A percentile compares a stretch with the other conserved stretches of the same genome.
phyloP scores from a whole-genome alignment of 2,329 filamentous ascomycete genomes.

The Apiospora malaysiana region DNA sequence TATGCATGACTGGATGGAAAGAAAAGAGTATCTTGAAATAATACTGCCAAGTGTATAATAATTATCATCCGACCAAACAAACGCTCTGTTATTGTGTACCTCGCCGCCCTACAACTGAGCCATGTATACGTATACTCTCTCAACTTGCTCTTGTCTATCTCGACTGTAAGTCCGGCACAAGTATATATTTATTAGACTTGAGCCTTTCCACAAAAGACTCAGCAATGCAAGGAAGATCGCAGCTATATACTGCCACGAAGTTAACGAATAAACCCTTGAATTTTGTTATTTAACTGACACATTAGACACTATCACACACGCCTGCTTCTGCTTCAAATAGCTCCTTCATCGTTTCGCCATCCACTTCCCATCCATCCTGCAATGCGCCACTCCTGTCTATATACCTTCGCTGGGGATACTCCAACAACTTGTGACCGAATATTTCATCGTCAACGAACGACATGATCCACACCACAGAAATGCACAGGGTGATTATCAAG shows the following conservation, averaged over 20 bases:
- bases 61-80: neutral
- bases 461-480: neutral
- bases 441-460: neutral
- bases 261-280: neutral
- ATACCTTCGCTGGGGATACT: neutral
- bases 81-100: neutral
- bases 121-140: neutral
- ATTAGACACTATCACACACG: conserved; percentile 14
- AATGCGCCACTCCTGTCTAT: neutral
- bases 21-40: neutral
- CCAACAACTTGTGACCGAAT: neutral
- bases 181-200: too few relatives aligned
- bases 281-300: conserved; percentile 6
- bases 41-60: neutral
- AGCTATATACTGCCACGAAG: neutral
- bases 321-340: neutral
- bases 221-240: neutral
- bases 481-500: neutral
- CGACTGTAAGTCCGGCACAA: neutral
- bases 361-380: neutral
- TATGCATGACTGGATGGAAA: neutral
- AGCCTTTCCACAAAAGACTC: too few relatives aligned
- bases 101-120: neutral
- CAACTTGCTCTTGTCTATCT: too few relatives aligned
- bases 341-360: neutral